A percentile compares a stretch with the other conserved stretches of the same genome.
These are phyloP conservation scores for Xylariaceae sp. DNA, from an alignment of 2,329 filamentous ascomycete genomes.

Conservation along the genomic window DNA sequence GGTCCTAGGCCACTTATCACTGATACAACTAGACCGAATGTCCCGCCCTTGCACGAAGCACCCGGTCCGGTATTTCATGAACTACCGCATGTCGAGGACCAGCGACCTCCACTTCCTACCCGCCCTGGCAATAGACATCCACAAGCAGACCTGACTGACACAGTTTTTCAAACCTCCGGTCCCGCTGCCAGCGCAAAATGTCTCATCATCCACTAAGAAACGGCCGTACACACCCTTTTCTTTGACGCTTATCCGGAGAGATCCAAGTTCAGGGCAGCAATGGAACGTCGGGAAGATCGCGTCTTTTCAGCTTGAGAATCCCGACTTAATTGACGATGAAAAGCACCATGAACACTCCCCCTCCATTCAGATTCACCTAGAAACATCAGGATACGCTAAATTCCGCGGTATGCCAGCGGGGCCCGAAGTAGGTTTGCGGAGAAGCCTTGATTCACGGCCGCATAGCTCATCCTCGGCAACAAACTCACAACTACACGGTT, in stretches of 20 bases:
- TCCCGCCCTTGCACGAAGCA: constrained; percentile 22
- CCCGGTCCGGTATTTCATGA: constrained; percentile 22
- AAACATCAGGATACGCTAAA: constrained; percentile 64
- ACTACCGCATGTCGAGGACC: constrained; percentile 17
- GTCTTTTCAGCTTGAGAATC: constrained; percentile 56
- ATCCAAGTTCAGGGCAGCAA: constrained; percentile 71
- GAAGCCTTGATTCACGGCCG: constrained; percentile 39
- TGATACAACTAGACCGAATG: constrained; percentile 16
- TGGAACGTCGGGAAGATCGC: constrained; percentile 77
- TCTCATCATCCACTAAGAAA: constrained; percentile 48
- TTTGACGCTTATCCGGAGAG: constrained; percentile 74
- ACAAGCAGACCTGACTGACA: constrained; percentile 15
- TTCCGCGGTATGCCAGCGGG: constrained; percentile 58
- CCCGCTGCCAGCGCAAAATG: constrained; percentile 32
- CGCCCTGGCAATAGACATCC: constrained; percentile 24
- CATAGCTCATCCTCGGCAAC: constrained; percentile 33
- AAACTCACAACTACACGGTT: constrained; percentile 22
- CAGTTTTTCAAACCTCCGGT: too few relatives aligned
- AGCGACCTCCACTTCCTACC: constrained; percentile 26
- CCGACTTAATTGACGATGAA: constrained; percentile 42
- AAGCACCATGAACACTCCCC: constrained; percentile 44
- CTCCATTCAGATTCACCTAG: constrained; percentile 59
- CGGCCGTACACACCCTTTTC: constrained; percentile 54
- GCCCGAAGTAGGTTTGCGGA: constrained; percentile 26
- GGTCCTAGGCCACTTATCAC: constrained; percentile 25